phyloP scores from a whole-genome alignment of 1,284 basidiomycete genomes.

The Ustilago lituana region DNA sequence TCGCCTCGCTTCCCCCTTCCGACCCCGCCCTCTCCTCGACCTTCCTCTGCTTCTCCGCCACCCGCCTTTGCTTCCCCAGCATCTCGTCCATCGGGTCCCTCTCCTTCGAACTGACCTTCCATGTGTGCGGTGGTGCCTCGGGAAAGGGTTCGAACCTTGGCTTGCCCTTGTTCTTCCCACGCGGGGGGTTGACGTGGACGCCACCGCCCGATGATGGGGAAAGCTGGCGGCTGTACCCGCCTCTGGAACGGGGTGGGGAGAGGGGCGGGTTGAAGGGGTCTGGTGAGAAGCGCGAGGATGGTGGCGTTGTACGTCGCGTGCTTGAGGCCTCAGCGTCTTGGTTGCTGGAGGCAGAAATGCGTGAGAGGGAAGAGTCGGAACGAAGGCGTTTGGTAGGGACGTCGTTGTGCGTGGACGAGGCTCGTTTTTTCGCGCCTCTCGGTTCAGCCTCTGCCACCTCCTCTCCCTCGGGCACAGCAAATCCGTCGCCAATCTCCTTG shows the following conservation, averaged over 20 bases:
- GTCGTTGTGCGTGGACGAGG: not conserved
- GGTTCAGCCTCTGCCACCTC: not conserved
- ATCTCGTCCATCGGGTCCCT: slow-evolving; percentile 23
- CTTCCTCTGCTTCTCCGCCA: slow-evolving; percentile 1
- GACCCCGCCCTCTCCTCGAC: no score
- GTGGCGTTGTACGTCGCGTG: no score
- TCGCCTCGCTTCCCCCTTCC: no score
- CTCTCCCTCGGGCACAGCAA: slow-evolving; percentile 28
- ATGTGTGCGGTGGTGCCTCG: slow-evolving; percentile 31
- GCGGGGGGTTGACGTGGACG: slow-evolving; percentile 29
- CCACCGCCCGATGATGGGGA: slow-evolving; percentile 34
- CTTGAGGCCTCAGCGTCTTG: not conserved
- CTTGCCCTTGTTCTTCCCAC: slow-evolving; percentile 20
- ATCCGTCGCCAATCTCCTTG: slow-evolving; percentile 39
- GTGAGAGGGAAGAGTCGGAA: not conserved
- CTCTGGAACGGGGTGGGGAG: slow-evolving; percentile 41
- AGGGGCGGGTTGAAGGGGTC: slow-evolving; percentile 55
- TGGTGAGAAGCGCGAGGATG: slow-evolving; percentile 45
- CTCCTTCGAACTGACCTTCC: slow-evolving; percentile 15
- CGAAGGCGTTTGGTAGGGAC: slow-evolving; percentile 2
- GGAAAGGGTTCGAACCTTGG: slow-evolving; percentile 33
- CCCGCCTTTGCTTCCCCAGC: slow-evolving; percentile 20
- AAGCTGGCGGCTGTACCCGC: slow-evolving; percentile 40
- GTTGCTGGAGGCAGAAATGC: not conserved
- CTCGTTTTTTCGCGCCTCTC: slow-evolving; percentile 5